Evolutionary conservation across 495 filamentous ascomycete genomes (phyloP), one percentile per base, ranked within the genome.

Genomic region (Aspergillus baeticus): DNA sequence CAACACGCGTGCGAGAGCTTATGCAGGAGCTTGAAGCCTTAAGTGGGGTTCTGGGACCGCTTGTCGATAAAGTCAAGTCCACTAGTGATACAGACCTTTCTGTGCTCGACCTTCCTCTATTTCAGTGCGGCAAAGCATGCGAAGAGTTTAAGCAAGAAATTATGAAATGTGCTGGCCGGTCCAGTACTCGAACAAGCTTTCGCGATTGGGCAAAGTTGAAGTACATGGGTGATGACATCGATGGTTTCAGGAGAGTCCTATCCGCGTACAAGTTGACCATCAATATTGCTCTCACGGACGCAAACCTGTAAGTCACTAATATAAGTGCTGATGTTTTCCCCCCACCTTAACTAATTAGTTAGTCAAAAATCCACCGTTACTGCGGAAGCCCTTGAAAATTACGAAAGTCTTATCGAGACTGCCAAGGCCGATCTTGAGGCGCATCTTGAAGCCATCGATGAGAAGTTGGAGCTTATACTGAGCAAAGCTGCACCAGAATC

Each of bases 191-290:
- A 13, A 58, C 56, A 17, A 71, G 61, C 49, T 64, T 68, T 50
- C 67, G 67, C 13, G 65, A 68, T 41, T 71, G 63, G 66, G 63
- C 65, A 15, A 64, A 39, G 37, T 22, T 71, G 49, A 45, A n/a
- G 54, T 72, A 63, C 41, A 69, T 64, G 62, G 65, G 63, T 44
- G 54, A 68, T 14, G 51, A 70, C 49, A 60, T 72, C 29, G 63
- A 69, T 51, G 69, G 58, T 41, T 74, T 75, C 49, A 61, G 62
- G 26, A 31, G 59, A 22, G 36, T 71, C 29, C 37, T 77, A 23
- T 63, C 69, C 38, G 66, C 71, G 44, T 77, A 74, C 53, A 75
- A 77, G 58, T 57, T 68, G 46, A 77, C 71, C 5, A 71, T 77
- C 41, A 70, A 51, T 50, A 72, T 77, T 66, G 68, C 70, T 21